Base-by-base conservation (phyloP, 169 alveolate species). In the Eimeria acervulina region DNA sequence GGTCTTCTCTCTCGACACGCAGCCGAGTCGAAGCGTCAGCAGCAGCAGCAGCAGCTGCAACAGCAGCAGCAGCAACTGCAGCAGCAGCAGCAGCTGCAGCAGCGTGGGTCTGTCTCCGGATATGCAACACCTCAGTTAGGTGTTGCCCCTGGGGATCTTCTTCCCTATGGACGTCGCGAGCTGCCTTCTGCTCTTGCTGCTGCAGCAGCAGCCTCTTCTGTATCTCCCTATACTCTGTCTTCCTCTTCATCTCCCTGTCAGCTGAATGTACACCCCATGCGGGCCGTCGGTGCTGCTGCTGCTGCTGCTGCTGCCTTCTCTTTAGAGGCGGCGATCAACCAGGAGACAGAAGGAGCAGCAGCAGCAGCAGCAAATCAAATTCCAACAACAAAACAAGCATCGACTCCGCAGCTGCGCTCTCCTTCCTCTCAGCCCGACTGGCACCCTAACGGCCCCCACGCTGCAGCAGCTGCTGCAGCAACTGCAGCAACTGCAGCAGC, bases 41-140 rank as follows among this genome's bases (percentile, higher is more conserved):
- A 74, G 85, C 85, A 74, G 55, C 55, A 74, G 85, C 85, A 33
- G 85, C 55, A 33, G 55, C 85, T 8, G 55, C 85, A 33, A 28
- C 85, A 7, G 21, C 59, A 33, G 31, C 85, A 74, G 55, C 85
- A 36, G 85, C 85, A 36, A 38, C 78, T 5, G 13, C 42, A 28
- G 40, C 78, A 66, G 6, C 33, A 10, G 40, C 78, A 66, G 78
- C 78, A 66, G 78, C 78, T 26, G 78, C 78, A 66, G 78, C 78
- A 66, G 38, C 52, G 15, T 31, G 55, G 10, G 52, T 10, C 85
- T 40, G 1, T 36, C 55, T 3, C 19, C 42, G 52, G 15, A 2
- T 28, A 3, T 12, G 42, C 81, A 36, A 40, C 38, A 12, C 40
- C 81, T 1, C 81, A 68, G n/a, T 55, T 26, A 2, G 13, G 66